Conservation (phyloP, 2,329 filamentous ascomycete genomes). For the Ilyonectria sp. region DNA sequence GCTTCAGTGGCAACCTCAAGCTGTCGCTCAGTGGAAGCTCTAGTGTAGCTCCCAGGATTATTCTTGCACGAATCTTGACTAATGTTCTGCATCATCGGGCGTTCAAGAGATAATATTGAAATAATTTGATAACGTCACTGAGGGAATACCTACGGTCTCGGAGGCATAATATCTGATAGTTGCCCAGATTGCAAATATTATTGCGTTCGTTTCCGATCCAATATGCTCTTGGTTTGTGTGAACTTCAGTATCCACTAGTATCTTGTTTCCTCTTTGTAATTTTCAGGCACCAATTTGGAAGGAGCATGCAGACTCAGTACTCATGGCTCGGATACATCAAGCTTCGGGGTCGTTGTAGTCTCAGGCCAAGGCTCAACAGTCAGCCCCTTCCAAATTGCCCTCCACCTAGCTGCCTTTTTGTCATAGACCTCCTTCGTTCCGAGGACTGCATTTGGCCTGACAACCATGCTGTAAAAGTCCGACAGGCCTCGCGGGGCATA, state of each 20-base stretch:
- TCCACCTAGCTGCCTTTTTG: slow-evolving; percentile 52
- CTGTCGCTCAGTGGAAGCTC: no score
- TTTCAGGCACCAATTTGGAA: no score
- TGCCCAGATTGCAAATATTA: no score
- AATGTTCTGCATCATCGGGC: slow-evolving; percentile 1
- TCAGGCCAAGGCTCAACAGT: slow-evolving; percentile 16
- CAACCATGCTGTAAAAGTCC: slow-evolving; percentile 53
- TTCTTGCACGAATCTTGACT: not conserved
- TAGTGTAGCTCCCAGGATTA: slow-evolving; percentile 51
- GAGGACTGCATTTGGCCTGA: slow-evolving; percentile 51
- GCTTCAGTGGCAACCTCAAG: slow-evolving; percentile 1
- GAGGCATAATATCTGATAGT: not conserved
- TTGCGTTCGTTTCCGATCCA: no score
- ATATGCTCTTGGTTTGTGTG: no score
- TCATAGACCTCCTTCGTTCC: slow-evolving; percentile 49
- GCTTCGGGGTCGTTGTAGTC: not conserved
- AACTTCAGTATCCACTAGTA: no score
- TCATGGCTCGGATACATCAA: no score
- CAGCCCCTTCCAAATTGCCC: slow-evolving; percentile 48
- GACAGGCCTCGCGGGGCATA: slow-evolving; percentile 55
- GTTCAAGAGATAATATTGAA: slow-evolving; percentile 24
- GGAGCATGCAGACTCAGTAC: no score
- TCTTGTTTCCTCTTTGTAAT: no score
- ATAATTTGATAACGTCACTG: not conserved
- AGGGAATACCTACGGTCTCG: not conserved